phyloP scores from a whole-genome alignment of 2,329 filamentous ascomycete genomes.

The Penicillium occitanis region DNA sequence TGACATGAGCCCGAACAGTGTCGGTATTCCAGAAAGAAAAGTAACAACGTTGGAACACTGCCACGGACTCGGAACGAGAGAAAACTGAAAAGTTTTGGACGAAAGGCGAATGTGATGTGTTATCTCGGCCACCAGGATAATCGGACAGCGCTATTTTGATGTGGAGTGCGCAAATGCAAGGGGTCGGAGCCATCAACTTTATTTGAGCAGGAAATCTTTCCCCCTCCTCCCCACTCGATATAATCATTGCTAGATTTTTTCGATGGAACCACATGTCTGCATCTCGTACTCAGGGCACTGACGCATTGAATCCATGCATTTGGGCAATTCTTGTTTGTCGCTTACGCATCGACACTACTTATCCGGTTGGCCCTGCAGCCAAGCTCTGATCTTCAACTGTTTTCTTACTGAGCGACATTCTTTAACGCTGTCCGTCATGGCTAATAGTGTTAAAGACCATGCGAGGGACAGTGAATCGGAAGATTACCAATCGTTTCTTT shows the following conservation, averaged over 20 bases:
- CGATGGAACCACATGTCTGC: neutral
- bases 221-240: neutral
- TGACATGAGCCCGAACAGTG: neutral
- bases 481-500: neutral
- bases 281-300: conserved; percentile 7
- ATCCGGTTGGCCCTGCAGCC: conserved; percentile 1
- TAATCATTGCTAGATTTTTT: neutral
- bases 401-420: neutral
- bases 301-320: conserved; percentile 5
- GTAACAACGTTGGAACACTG: neutral
- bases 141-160: conserved; percentile 9
- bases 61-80: neutral
- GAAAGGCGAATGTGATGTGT: conserved; percentile 18
- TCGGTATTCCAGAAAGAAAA: neutral
- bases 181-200: conserved; percentile 17
- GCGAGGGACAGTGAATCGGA: conserved; percentile 18
- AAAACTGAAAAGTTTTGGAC: neutral
- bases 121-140: conserved; percentile 3
- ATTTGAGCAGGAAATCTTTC: conserved; percentile 3
- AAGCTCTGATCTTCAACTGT: conserved; percentile 1
- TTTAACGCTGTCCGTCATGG: conserved; percentile 6
- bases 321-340: neutral
- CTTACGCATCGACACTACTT: neutral
- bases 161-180: conserved; percentile 16
- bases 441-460: conserved; percentile 17